These are phyloP conservation scores for Candida gorgasii DNA, from an alignment of 805 yeast species.

Conservation along the genomic window DNA sequence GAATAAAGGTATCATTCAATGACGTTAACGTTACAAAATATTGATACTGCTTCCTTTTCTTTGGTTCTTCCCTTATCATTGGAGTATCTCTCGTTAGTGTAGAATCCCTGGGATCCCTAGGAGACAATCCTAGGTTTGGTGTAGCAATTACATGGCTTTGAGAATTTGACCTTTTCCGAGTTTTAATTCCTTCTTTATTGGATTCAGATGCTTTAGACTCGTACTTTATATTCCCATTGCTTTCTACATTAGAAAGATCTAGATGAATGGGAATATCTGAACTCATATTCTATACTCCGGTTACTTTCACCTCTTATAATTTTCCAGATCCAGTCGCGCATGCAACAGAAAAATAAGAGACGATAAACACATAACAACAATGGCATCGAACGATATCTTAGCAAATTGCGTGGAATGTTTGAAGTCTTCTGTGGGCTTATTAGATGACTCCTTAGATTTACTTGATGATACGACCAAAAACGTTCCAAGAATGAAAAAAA, in stretches of 20 bases:
- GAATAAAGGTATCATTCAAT: conserved; percentile 77
- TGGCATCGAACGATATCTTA: conserved; percentile 12
- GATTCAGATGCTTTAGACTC: background rate
- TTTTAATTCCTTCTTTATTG: conserved; percentile 10
- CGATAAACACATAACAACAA: conserved; percentile 4
- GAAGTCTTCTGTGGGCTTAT: conserved; percentile 31
- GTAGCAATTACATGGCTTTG: conserved; percentile 39
- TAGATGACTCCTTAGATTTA: conserved; percentile 31
- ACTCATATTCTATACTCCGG: background rate
- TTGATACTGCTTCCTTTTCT: conserved; percentile 29
- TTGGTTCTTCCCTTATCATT: conserved; percentile 14
- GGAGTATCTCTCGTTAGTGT: background rate
- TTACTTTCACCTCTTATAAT: background rate
- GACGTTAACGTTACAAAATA: conserved; percentile 74
- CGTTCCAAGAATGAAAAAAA: conserved; percentile 36
- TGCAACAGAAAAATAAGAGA: background rate
- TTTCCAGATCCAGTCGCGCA: conserved; percentile 6
- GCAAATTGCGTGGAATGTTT: conserved; percentile 33
- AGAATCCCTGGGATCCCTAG: conserved; percentile 1
- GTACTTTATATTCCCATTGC: conserved; percentile 1
- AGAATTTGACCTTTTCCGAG: conserved; percentile 39
- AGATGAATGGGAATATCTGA: conserved; percentile 26
- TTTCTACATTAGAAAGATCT: conserved; percentile 16
- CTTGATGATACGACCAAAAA: conserved; percentile 41
- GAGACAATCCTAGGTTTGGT: conserved; percentile 19